Base-by-base conservation (phyloP, 305 asterid species). In the Fraxinus nigra region DNA sequence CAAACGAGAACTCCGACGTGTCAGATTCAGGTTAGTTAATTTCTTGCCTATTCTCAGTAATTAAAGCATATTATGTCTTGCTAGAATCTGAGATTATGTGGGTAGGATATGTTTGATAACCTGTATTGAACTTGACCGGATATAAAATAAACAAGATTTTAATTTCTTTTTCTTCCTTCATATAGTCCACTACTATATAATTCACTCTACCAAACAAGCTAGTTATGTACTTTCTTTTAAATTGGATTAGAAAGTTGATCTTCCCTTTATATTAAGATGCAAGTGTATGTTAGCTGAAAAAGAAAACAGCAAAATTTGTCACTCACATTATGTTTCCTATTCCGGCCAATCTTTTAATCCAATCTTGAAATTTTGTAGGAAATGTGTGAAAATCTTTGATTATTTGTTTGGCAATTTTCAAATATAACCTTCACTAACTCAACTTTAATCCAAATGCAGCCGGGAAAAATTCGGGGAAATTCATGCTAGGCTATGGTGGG, bases 401-500 rank as follows among this genome's bases (percentile, higher is more conserved):
- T 56, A 56, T 18, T 56, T 18, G 4, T 18, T 56, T 56, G 28
- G 11, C 28, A 18, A 54, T 18, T 56, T 18, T 56, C 5, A 18
- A n/a, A 56, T 18, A 56, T 56, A 18, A 56, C 67, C 28, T 7
- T 56, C 67, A 7, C 80, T 32, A 77, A 77, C 43, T 32, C 1
- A 30, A 80, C 46, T 33, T 26, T 79, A 72, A 9, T 73, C 33
- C 81, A 37, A 76, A 79, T 67, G 85, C 94, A 95, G 99, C 93
- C 95, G 98, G 48, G 99, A 95, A 84, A 94, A 91, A 78, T 92
- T 93, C n/a, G 96, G 95, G 78, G 99, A 95, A 88, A 82, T 91
- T 86, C 97, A 95, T 79, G 99, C 99, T 14, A 88, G 89, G 86
- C 74, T 91, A 59, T 95, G 99, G 99, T 95, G 99, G 99, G 99